phyloP scores from a whole-genome alignment of 1,139 yeast species.

The Meyerozyma smithsonii region DNA sequence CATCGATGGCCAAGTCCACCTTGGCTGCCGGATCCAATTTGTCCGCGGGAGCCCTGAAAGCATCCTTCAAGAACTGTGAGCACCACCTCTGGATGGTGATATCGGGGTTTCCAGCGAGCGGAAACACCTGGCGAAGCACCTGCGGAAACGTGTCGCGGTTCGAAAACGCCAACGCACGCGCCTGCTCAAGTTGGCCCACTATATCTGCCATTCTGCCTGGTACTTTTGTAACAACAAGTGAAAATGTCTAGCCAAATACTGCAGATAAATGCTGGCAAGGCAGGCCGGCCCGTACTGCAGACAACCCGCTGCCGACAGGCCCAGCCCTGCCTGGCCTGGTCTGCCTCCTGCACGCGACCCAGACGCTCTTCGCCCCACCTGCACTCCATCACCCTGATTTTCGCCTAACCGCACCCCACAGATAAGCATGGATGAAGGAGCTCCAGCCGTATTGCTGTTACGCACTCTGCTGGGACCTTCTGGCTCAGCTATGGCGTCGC shows the following conservation, averaged over 20 bases:
- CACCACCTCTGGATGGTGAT: constrained; percentile 42
- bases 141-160: constrained; percentile 46
- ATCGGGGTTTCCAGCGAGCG: constrained; percentile 34
- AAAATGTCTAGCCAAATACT: no score
- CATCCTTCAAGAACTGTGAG: constrained; percentile 39
- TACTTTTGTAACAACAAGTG: no score
- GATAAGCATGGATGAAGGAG: background rate
- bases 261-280: no score
- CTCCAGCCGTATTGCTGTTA: background rate
- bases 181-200: constrained; percentile 40
- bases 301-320: no score
- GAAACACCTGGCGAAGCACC: constrained; percentile 49
- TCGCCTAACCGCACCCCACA: background rate
- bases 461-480: background rate
- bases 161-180: constrained; percentile 44
- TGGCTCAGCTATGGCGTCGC: background rate
- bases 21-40: constrained; percentile 25
- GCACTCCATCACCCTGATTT: background rate
- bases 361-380: no score
- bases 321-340: no score
- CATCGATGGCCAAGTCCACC: constrained; percentile 40
- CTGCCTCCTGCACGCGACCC: background rate
- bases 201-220: constrained; percentile 2
- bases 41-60: constrained; percentile 31
- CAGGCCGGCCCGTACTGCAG: background rate